Percentiles rank a stretch among this genome's conserved stretches.
Evolutionary conservation across 2,329 filamentous ascomycete genomes (phyloP).

Genomic region (Chaetomiaceae sp.): DNA sequence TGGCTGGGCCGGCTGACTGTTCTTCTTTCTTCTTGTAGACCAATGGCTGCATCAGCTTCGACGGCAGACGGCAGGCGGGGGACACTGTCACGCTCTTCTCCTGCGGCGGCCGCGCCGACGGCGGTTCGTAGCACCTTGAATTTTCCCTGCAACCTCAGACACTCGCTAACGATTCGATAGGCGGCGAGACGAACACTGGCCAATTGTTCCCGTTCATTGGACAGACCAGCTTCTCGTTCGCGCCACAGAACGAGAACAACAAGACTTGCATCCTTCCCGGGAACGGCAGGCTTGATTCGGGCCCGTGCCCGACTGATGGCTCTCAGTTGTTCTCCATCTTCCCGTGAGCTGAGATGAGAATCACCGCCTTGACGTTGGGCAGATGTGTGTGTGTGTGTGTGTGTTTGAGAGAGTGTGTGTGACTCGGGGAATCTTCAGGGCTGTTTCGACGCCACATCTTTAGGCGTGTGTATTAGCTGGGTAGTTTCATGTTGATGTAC

Average conservation of each 20-base stretch:
- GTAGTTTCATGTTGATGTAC: no score
- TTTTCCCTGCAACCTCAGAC: not conserved
- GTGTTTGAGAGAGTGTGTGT: no score
- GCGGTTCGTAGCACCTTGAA: constrained; percentile 29
- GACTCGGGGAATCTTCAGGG: not conserved
- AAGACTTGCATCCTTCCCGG: constrained; percentile 39
- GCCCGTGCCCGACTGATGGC: constrained; percentile 28
- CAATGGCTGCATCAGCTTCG: constrained; percentile 47
- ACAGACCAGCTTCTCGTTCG: constrained; percentile 37
- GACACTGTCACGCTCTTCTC: constrained; percentile 47
- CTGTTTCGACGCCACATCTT: no score
- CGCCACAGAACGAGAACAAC: constrained; percentile 39
- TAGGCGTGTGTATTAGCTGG: no score
- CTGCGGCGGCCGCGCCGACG: constrained; percentile 46
- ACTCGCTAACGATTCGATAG: constrained; percentile 24
- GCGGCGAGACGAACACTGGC: constrained; percentile 39
- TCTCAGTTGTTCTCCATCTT: constrained; percentile 29
- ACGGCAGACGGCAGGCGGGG: constrained; percentile 36
- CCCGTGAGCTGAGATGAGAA: constrained; percentile 8
- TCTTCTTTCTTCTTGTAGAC: constrained; percentile 11
- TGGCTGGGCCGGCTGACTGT: not conserved
- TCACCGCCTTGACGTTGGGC: no score
- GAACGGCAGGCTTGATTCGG: constrained; percentile 26
- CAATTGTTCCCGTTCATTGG: constrained; percentile 46
- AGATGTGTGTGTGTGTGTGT: no score